Base-by-base conservation (phyloP, 2,329 filamentous ascomycete genomes). In the Sarocladium oryzae region DNA sequence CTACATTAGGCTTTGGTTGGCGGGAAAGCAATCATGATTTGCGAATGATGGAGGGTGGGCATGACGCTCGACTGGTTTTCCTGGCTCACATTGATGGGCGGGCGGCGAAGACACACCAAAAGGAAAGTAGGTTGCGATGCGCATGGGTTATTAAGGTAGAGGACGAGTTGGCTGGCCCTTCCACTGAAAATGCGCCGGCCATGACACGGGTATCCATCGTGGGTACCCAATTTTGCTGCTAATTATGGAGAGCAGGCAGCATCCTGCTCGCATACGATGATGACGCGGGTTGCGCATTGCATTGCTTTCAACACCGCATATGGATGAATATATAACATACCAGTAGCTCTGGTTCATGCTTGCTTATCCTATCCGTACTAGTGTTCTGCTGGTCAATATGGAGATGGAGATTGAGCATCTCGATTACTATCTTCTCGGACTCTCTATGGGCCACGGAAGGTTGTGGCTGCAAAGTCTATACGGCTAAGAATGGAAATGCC, bases 141-240 rank as follows among this genome's bases (percentile, higher is more conserved):
- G 36, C 36, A 40, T 40, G 20, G 36, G 36, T n/a, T n/a, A 18
- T 18, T 40, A 40, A 40, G 13, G 16, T 16, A 18, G 18, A 20
- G 36, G 21, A n/a, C n/a, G 16, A 40, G 7, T 16, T 40, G 36
- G n/a, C 18, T 8, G 16, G 33, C 30, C 8, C 8, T 32, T 32
- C 33, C 16, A n/a, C 23, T 20, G 9, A 16, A 41, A 24, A 41
- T 21, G 16, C 18, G 37, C 21, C 21, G 37, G 23, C 21, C 18
- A 41, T 41, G 37, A 20, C 37, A 20, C 37, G 23, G 40, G 28
- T 45, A 20, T 23, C 10, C 40, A 45, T 28, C 40, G 10, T 26
- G 20, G 18, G 36, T 40, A 45, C 24, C 40, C 40, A 45, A 26
- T 30, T 45, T 45, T 45, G 40, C 21, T 45, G 21, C 40, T 45